phyloP scores from a whole-genome alignment of 2,329 filamentous ascomycete species.

The Diaporthe vexans region DNA sequence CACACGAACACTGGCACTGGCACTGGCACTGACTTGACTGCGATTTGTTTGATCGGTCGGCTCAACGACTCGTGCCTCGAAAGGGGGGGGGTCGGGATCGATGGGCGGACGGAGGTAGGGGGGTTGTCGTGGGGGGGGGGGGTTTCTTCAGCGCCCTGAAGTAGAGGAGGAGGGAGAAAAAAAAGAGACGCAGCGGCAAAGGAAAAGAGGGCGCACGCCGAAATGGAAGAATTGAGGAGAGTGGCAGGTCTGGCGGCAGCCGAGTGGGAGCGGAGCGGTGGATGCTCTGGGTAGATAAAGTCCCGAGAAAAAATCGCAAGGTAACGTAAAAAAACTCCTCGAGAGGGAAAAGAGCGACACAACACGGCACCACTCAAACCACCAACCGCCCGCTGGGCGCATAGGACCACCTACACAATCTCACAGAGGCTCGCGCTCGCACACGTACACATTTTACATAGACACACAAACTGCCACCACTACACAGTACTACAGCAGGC shows the following conservation, averaged over 20 bases:
- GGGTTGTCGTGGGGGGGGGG: slow-evolving; percentile 15
- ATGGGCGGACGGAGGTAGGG: slow-evolving; percentile 14
- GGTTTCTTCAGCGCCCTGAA: slow-evolving; percentile 34
- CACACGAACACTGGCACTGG: slow-evolving; percentile 18
- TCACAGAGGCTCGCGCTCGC: background rate
- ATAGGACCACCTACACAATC: slow-evolving; percentile 25
- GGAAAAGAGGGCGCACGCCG: slow-evolving; percentile 32
- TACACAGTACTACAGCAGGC: background rate
- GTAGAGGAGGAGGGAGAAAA: slow-evolving; percentile 17
- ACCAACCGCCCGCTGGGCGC: slow-evolving; percentile 25
- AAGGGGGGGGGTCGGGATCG: slow-evolving; percentile 7
- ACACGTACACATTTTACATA: background rate
- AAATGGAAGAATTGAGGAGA: slow-evolving; percentile 29
- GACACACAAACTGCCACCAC: background rate
- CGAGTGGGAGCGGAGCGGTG: slow-evolving; percentile 37
- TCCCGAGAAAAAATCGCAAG: slow-evolving; percentile 39
- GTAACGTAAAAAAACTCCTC: slow-evolving; percentile 33
- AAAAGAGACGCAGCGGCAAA: slow-evolving; percentile 29
- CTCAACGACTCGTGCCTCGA: slow-evolving; percentile 33
- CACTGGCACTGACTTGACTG: slow-evolving; percentile 12
- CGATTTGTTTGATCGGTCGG: slow-evolving; percentile 33
- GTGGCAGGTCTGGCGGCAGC: slow-evolving; percentile 27
- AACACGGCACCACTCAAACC: slow-evolving; percentile 28
- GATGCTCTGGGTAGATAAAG: slow-evolving; percentile 38
- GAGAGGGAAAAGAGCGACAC: slow-evolving; percentile 36